Evolutionary conservation across 2,329 filamentous ascomycete species (phyloP).

Genomic region (Verticillium dahliae): DNA sequence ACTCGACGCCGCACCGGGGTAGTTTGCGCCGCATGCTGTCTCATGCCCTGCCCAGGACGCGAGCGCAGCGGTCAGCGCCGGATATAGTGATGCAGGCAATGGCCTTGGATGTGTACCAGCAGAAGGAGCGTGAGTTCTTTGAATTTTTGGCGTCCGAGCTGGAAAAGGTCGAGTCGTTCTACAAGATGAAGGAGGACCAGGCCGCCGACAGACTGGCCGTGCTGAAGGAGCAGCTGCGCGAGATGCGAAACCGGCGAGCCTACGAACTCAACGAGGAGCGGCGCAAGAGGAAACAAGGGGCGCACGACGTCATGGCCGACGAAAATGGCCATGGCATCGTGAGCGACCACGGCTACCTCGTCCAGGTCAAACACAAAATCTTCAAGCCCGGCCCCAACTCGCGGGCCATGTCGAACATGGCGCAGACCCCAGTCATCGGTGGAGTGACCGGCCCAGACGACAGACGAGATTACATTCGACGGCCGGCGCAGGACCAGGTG

Average conservation of each 20-base stretch:
- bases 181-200: slow-evolving; percentile 80
- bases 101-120: slow-evolving; percentile 53
- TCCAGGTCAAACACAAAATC: slow-evolving; percentile 47
- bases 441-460: slow-evolving; percentile 21
- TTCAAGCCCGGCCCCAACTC: slow-evolving; percentile 55
- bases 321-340: slow-evolving; percentile 18
- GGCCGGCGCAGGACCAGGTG: slow-evolving; percentile 41
- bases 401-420: slow-evolving; percentile 50
- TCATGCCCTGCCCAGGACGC: slow-evolving; percentile 14
- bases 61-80: slow-evolving; percentile 15
- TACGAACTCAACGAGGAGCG: slow-evolving; percentile 55
- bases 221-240: slow-evolving; percentile 79
- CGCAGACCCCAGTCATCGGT: slow-evolving; percentile 37
- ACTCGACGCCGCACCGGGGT: slow-evolving; percentile 3
- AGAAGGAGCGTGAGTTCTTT: slow-evolving; percentile 79
- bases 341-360: slow-evolving; percentile 35
- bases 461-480: slow-evolving; percentile 44
- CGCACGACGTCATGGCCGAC: slow-evolving; percentile 14
- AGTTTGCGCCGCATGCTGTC: slow-evolving; percentile 34
- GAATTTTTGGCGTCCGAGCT: slow-evolving; percentile 77
- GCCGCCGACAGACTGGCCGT: slow-evolving; percentile 64
- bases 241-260: slow-evolving; percentile 81
- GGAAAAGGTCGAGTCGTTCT: slow-evolving; percentile 88
- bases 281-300: slow-evolving; percentile 22
- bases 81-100: slow-evolving; percentile 37